Evolutionary conservation across 306 rosid genomes (phyloP).

Genomic region (Medicago arabica): DNA sequence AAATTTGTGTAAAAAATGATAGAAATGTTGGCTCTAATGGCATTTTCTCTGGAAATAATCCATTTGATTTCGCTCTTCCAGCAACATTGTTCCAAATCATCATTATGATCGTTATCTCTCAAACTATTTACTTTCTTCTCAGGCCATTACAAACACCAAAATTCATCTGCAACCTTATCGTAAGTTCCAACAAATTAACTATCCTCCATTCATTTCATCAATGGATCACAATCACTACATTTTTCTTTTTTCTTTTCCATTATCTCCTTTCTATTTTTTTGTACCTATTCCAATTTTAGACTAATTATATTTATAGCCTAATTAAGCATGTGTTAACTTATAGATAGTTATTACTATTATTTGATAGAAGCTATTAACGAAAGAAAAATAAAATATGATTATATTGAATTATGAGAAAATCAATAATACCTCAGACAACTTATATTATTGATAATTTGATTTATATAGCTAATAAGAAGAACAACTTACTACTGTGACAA

Average conservation of each 20-base stretch:
- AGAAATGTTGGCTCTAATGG: slow-evolving; percentile 48
- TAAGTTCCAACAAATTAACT: slow-evolving; percentile 19
- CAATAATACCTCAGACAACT: too few relatives aligned
- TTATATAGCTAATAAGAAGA: neutral
- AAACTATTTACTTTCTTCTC: slow-evolving; percentile 44
- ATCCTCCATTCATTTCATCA: neutral
- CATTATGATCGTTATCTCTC: neutral
- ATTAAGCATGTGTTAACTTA: neutral
- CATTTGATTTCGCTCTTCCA: slow-evolving; percentile 48
- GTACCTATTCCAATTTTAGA: slow-evolving; percentile 1
- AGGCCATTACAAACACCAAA: slow-evolving; percentile 63
- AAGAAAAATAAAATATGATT: too few relatives aligned
- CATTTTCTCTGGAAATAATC: slow-evolving; percentile 46
- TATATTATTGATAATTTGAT: too few relatives aligned
- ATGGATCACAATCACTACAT: neutral
- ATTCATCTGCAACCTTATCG: slow-evolving; percentile 55
- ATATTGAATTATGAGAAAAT: too few relatives aligned
- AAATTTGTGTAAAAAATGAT: slow-evolving; percentile 34
- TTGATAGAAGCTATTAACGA: neutral
- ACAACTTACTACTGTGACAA: too few relatives aligned
- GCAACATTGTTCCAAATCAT: slow-evolving; percentile 46
- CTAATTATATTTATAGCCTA: neutral
- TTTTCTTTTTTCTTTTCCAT: neutral
- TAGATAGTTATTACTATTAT: neutral
- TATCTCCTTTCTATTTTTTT: neutral